phyloP scores from a whole-genome alignment of 1,284 basidiomycete genomes.

The Cutaneotrichosporon sp. region DNA sequence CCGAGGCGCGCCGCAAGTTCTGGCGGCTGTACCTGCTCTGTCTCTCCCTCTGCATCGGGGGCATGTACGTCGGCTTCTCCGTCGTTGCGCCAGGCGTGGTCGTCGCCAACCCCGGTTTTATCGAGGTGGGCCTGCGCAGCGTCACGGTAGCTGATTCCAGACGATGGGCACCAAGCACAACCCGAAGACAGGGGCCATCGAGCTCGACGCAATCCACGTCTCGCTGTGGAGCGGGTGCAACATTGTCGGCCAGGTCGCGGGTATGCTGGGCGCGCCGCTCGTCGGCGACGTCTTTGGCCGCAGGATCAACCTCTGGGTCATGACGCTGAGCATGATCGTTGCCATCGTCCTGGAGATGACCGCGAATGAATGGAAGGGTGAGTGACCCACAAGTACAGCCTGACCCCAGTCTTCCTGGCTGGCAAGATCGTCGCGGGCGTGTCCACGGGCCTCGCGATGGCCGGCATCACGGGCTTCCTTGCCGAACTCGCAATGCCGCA shows the following conservation, averaged over 20 bases:
- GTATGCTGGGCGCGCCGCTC: neutral
- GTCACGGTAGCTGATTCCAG: neutral
- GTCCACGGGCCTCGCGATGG: constrained; percentile 7
- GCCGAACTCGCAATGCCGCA: constrained; percentile 9
- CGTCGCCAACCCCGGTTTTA: constrained; percentile 7
- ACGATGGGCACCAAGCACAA: constrained; percentile 4
- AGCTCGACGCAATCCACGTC: constrained; percentile 6
- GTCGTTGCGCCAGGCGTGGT: constrained; percentile 7
- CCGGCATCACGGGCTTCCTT: neutral
- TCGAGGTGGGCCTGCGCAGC: neutral
- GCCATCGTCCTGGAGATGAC: constrained; percentile 21
- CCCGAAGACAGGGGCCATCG: neutral
- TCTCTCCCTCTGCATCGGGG: constrained; percentile 8
- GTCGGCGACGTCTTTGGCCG: constrained; percentile 1
- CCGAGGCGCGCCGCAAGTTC: too few species aligned
- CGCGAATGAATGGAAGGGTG: constrained; percentile 21
- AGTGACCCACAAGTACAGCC: neutral
- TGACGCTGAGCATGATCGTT: constrained; percentile 4
- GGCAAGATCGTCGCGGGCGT: constrained; percentile 30
- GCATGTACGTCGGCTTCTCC: constrained; percentile 21
- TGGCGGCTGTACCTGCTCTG: constrained; percentile 10
- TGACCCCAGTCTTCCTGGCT: constrained; percentile 19
- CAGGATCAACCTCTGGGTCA: neutral
- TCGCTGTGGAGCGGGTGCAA: constrained; percentile 6
- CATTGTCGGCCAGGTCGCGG: neutral